Conservation (phyloP, 73 alveolate species). For the Paramecium caudatum region DNA sequence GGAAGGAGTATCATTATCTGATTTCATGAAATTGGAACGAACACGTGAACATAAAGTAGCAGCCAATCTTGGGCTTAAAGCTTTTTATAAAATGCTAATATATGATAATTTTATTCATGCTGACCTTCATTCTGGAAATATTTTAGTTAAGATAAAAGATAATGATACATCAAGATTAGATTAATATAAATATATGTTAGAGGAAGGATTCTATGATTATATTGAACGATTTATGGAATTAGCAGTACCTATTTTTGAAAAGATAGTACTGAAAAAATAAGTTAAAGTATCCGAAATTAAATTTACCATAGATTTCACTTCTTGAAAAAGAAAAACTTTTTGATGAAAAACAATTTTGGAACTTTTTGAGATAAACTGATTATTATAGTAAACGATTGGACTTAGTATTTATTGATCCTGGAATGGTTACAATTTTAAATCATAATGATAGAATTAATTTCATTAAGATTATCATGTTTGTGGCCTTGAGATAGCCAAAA, state of each 20-base stretch:
- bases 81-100: conserved; percentile 63
- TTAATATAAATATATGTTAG: neutral
- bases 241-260: conserved; percentile 3
- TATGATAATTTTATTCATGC: conserved; percentile 68
- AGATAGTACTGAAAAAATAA: neutral
- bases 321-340: neutral
- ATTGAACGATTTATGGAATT: neutral
- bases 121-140: conserved; percentile 65
- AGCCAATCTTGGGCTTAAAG: conserved; percentile 58
- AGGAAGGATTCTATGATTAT: conserved; percentile 29
- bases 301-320: neutral
- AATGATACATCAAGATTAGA: neutral
- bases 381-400: neutral
- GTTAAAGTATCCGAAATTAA: neutral
- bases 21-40: conserved; percentile 26
- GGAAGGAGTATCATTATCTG: conserved; percentile 31
- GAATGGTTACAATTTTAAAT: conserved; percentile 50
- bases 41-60: conserved; percentile 54
- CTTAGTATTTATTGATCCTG: conserved; percentile 41
- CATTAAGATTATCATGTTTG: conserved; percentile 24
- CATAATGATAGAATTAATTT: neutral
- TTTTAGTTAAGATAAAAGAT: conserved; percentile 33
- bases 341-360: conserved; percentile 50
- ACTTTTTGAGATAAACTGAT: conserved; percentile 9
- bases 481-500: conserved; percentile 40